Conservation (phyloP, 805 yeast genomes). For the Torulaspora maleeae region DNA sequence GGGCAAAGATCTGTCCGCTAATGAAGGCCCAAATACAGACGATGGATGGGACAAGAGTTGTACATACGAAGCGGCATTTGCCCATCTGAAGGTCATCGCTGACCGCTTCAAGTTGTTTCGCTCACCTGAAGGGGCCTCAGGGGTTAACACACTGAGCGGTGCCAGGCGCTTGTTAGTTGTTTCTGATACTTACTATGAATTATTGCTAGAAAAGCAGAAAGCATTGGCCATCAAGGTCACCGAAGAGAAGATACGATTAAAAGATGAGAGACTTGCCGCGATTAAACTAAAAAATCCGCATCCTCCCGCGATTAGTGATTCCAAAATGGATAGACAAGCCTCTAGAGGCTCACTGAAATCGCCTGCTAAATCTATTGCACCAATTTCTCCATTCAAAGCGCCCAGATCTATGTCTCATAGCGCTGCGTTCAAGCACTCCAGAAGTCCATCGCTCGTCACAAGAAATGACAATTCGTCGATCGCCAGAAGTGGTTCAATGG, state of each 20-base stretch:
- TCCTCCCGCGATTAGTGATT: constrained; percentile 14
- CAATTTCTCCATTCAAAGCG: constrained; percentile 29
- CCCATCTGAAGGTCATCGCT: background rate
- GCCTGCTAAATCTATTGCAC: constrained; percentile 25
- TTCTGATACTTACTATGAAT: constrained; percentile 60
- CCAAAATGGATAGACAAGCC: constrained; percentile 17
- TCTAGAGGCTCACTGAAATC: constrained; percentile 22
- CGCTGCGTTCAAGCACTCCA: constrained; percentile 4
- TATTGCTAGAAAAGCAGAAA: constrained; percentile 45
- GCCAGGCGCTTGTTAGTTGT: constrained; percentile 53
- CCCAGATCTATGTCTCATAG: background rate
- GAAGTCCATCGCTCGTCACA: constrained; percentile 2
- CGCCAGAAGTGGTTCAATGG: constrained; percentile 25
- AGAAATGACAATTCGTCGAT: constrained; percentile 7
- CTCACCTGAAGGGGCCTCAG: background rate
- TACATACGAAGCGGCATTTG: background rate
- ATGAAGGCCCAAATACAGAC: constrained; percentile 20
- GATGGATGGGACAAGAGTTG: background rate
- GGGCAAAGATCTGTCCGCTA: too few species aligned
- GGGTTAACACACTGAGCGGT: constrained; percentile 2
- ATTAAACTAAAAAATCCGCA: constrained; percentile 1
- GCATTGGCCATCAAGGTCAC: constrained; percentile 43
- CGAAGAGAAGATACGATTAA: constrained; percentile 42
- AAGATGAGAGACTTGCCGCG: constrained; percentile 39
- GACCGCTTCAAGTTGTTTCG: constrained; percentile 4